A percentile compares a stretch with the other conserved stretches of the same genome.
These are phyloP conservation scores for Russula foetens DNA, from an alignment of 768 basidiomycete genomes.

Conservation along the genomic window DNA sequence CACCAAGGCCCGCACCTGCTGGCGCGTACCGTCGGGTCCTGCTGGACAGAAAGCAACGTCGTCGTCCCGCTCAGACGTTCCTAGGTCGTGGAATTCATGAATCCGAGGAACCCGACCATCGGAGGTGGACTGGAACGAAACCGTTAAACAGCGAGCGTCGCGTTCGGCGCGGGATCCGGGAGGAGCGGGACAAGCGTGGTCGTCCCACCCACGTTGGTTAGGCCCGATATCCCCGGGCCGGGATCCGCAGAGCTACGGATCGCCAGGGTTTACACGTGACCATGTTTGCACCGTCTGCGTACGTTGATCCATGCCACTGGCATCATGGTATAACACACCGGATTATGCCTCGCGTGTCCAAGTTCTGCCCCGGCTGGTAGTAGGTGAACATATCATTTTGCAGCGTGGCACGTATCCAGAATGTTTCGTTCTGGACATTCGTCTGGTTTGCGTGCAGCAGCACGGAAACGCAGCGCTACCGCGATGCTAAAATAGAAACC, in stretches of 20 bases:
- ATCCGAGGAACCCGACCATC: conserved; percentile 11
- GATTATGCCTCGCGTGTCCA: conserved; percentile 16
- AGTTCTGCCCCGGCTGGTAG: conserved; percentile 12
- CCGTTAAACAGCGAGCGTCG: conserved; percentile 3
- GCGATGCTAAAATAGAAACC: conserved; percentile 34
- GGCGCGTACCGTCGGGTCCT: neutral
- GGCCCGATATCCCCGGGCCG: conserved; percentile 1
- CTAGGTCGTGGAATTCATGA: conserved; percentile 17
- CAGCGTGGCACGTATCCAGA: conserved; percentile 35
- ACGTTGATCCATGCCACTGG: too few species aligned
- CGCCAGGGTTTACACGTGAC: conserved; percentile 10
- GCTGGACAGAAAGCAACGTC: conserved; percentile 9
- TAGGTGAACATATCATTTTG: conserved; percentile 30
- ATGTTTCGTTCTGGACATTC: conserved; percentile 28
- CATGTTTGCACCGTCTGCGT: conserved; percentile 6
- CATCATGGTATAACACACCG: neutral
- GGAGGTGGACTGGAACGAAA: conserved; percentile 6
- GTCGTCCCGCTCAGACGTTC: conserved; percentile 8
- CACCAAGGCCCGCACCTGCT: neutral
- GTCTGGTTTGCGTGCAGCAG: conserved; percentile 36
- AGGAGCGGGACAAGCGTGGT: conserved; percentile 5
- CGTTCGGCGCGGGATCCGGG: neutral
- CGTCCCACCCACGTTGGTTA: conserved; percentile 2
- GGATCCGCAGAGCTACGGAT: conserved; percentile 11
- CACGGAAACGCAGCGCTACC: conserved; percentile 43